Evolutionary conservation across 345 rosid genomes (phyloP), one percentile per base, ranked within the genome.

Genomic region (Schrenkiella parvula): DNA sequence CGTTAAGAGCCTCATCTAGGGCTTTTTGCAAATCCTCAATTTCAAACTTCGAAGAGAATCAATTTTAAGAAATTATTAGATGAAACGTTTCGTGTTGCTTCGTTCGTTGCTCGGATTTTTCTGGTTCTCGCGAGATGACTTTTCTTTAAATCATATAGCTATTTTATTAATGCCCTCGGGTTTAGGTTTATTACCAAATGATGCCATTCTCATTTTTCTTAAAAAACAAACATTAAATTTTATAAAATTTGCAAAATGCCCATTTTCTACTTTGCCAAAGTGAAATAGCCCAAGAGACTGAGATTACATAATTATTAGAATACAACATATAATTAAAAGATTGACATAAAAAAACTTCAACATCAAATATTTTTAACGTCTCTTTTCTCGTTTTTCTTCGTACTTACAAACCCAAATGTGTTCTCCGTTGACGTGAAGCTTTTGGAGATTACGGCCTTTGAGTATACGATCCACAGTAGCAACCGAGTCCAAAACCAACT

Each of bases 341-440:
- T 6, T 28, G n/a, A n/a, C n/a, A n/a, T n/a, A n/a, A n/a, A n/a
- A n/a, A n/a, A n/a, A n/a, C n/a, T 32, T 32, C 0, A 11, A 8
- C 11, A 32, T 32, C 37, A 32, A 7, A 32, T 0, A 32, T 11
- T 32, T 32, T 32, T 7, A 32, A n/a, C n/a, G n/a, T 34, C 39
- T 35, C 19, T 47, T 10, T 47, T 47, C 6, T 10, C 3, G 17
- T 34, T 64, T 21, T 10, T 64, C 2, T 35, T 75, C 48, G 8
- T 51, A 79, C 63, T 74, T 79, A 10, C 77, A 80, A 25, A 71
- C 82, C 79, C 82, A 79, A 13, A 79, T 76, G 5, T 75, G 66
- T 4, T 79, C 75, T 1, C 71, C 71, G 3, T 79, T 1, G 0
- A 70, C 44, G 8, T 2, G 2, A 58, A 70, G 66, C 48, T 17